Conservation (phyloP, 139 green algal species). For the Gonium pectorale region DNA sequence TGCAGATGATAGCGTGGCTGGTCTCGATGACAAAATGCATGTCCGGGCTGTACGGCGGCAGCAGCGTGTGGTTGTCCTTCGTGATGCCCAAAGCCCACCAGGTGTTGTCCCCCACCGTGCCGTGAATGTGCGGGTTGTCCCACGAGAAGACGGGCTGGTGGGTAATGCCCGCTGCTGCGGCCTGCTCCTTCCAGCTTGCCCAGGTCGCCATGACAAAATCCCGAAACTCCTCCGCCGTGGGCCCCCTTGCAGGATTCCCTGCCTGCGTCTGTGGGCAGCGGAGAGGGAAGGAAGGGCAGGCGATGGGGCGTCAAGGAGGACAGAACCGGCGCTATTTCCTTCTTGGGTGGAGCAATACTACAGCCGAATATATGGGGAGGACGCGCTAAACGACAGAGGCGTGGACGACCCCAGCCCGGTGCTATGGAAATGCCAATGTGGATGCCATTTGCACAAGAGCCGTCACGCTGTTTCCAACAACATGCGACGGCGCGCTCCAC, state of each 20-base stretch:
- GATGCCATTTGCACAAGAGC: neutral
- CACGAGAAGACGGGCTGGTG: neutral
- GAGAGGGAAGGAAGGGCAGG: too few relatives aligned
- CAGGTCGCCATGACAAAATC: neutral
- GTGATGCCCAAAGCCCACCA: neutral
- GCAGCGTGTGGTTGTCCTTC: neutral
- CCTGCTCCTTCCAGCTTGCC: neutral
- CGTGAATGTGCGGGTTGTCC: too few relatives aligned
- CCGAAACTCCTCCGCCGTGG: neutral
- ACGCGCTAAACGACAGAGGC: neutral
- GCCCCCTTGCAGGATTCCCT: neutral
- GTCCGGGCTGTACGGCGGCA: neutral
- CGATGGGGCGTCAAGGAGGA: neutral
- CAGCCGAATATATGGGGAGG: neutral
- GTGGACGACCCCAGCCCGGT: too few relatives aligned
- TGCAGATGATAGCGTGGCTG: neutral
- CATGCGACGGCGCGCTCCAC: neutral
- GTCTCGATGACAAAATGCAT: neutral
- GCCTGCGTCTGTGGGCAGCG: neutral
- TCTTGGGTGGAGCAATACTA: neutral
- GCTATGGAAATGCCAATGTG: neutral
- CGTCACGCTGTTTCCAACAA: neutral
- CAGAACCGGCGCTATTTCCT: neutral
- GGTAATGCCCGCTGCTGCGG: neutral
- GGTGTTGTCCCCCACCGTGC: neutral